Evolutionary conservation across 192 early-diverging fungal genomes (phyloP).

Genomic region (Paraglomus brasilianum): DNA sequence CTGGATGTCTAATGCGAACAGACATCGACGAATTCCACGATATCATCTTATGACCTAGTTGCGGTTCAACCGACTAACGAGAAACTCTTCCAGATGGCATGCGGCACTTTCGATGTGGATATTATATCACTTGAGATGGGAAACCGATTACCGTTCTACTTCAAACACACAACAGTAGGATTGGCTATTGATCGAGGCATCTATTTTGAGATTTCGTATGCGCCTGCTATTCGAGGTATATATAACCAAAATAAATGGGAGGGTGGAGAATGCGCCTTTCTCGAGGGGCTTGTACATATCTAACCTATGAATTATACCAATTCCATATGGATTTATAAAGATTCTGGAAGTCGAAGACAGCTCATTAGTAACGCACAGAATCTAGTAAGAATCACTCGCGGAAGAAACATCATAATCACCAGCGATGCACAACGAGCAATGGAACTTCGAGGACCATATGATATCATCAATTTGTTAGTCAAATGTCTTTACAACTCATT

Average conservation of each 20-base stretch:
- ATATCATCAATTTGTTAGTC: constrained; percentile 79
- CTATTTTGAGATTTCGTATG: constrained; percentile 76
- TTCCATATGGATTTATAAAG: constrained; percentile 35
- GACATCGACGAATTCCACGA: constrained; percentile 33
- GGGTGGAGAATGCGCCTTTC: not conserved
- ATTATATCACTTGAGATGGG: constrained; percentile 77
- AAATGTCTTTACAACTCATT: not conserved
- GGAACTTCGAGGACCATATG: constrained; percentile 72
- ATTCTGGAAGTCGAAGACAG: constrained; percentile 56
- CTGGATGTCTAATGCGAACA: constrained; percentile 25
- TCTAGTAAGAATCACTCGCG: constrained; percentile 68
- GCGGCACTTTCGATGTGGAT: constrained; percentile 68
- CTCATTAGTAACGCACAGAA: constrained; percentile 65
- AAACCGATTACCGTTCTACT: constrained; percentile 62
- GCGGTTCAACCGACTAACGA: constrained; percentile 72
- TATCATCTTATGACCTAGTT: constrained; percentile 62
- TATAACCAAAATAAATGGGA: not conserved
- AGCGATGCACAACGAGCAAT: constrained; percentile 68
- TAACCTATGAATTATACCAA: constrained; percentile 16
- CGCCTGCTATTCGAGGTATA: constrained; percentile 62
- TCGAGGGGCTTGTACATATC: constrained; percentile 12
- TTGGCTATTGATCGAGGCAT: constrained; percentile 72
- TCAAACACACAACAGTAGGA: constrained; percentile 65
- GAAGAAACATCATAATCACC: constrained; percentile 75
- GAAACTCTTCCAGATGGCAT: constrained; percentile 70